phyloP scores from a whole-genome alignment of 2,329 filamentous ascomycete genomes.

The Pseudopithomyces chartarum region DNA sequence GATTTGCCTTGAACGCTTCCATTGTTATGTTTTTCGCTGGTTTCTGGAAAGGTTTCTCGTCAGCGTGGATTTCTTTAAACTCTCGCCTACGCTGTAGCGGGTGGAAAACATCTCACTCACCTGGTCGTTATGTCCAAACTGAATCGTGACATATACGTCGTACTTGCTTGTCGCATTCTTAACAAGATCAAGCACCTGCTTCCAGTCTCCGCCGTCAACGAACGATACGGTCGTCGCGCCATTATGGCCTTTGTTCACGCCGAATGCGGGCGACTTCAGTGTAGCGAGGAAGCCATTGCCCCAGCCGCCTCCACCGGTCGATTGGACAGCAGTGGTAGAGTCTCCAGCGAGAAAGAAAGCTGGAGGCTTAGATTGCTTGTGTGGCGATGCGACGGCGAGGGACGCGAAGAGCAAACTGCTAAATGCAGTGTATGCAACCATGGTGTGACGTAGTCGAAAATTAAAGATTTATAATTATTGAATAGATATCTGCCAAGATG shows the following conservation, averaged over 20 bases:
- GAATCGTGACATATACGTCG: slow-evolving; percentile 59
- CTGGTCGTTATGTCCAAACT: slow-evolving; percentile 67
- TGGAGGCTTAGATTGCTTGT: slow-evolving; percentile 12
- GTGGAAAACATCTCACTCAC: background rate
- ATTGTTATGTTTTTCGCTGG: slow-evolving; percentile 50
- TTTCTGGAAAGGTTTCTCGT: slow-evolving; percentile 17
- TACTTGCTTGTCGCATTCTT: slow-evolving; percentile 40
- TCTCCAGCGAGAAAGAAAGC: slow-evolving; percentile 45
- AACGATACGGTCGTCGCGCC: slow-evolving; percentile 61
- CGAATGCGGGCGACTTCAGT: slow-evolving; percentile 54
- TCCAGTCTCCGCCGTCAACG: slow-evolving; percentile 58
- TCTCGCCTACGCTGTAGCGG: slow-evolving; percentile 36
- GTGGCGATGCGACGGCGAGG: background rate
- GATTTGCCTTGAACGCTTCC: slow-evolving; percentile 55
- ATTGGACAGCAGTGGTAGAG: slow-evolving; percentile 40
- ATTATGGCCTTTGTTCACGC: slow-evolving; percentile 61
- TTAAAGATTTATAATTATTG: too few species aligned
- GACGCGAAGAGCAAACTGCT: background rate
- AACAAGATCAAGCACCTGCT: slow-evolving; percentile 51
- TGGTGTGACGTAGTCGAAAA: background rate
- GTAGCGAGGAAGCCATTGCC: slow-evolving; percentile 61
- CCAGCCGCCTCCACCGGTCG: slow-evolving; percentile 48
- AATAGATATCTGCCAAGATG: too few species aligned
- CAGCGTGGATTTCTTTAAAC: background rate
- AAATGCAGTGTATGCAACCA: background rate